phyloP scores from a whole-genome alignment of 176 grass and related monocot genomes.

The Dendrocalamus sinicus region DNA sequence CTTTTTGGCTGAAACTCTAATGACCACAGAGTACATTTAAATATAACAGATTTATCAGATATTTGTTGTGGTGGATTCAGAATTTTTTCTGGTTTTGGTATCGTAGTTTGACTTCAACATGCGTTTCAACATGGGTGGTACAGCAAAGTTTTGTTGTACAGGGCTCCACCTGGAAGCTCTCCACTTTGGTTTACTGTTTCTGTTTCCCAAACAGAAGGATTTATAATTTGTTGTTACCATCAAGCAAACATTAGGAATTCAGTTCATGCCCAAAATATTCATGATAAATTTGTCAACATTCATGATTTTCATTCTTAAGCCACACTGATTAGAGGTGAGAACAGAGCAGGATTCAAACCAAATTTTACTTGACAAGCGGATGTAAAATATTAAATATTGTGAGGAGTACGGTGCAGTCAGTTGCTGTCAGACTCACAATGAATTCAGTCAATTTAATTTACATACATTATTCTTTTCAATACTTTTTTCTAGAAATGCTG shows the following conservation, averaged over 20 bases:
- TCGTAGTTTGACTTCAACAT: conserved; percentile 1
- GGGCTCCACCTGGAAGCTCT: conserved; percentile 3
- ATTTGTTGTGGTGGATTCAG: conserved; percentile 26
- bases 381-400: conserved; percentile 3
- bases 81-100: background rate
- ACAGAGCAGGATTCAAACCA: conserved; percentile 11
- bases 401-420: background rate
- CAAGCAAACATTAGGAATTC: conserved; percentile 6
- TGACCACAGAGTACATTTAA: conserved; percentile 33
- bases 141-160: background rate
- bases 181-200: background rate
- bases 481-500: conserved; percentile 3
- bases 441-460: conserved; percentile 20
- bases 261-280: background rate
- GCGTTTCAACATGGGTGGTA: conserved; percentile 18
- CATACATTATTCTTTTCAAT: background rate
- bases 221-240: background rate
- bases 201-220: background rate
- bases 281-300: background rate
- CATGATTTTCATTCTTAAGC: conserved; percentile 17
- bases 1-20: conserved; percentile 36
- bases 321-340: background rate
- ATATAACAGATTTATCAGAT: conserved; percentile 16
- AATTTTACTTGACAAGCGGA: conserved; percentile 10
- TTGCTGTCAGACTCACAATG: background rate